Evolutionary conservation across 1,139 yeast species (phyloP).

Genomic region (Hyphopichia burtonii): DNA sequence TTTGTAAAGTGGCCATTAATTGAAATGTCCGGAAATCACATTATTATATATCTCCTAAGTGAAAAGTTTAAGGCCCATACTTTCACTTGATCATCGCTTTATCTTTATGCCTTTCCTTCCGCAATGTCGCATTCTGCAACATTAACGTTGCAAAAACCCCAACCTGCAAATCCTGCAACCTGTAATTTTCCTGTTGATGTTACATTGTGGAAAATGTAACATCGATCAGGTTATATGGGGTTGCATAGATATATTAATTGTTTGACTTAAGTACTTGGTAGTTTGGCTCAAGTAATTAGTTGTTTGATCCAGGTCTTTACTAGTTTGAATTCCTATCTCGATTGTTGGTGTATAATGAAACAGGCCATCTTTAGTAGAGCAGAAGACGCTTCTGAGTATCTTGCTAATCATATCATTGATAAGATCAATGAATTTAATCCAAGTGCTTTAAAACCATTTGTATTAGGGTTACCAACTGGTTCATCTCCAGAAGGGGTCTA

Average conservation of each 20-base stretch:
- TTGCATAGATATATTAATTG: too few relatives aligned
- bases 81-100: too few relatives aligned
- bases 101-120: too few relatives aligned
- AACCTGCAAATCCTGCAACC: neutral
- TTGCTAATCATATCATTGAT: conserved; percentile 49
- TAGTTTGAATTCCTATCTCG: too few relatives aligned
- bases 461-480: conserved; percentile 64
- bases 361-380: conserved; percentile 39
- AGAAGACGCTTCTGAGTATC: conserved; percentile 48
- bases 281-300: too few relatives aligned
- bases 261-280: too few relatives aligned
- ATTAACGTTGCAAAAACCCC: neutral
- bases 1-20: too few relatives aligned
- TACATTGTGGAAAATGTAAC: neutral
- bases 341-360: too few relatives aligned
- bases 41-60: too few relatives aligned
- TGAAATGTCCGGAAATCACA: neutral
- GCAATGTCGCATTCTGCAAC: neutral
- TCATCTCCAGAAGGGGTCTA: conserved; percentile 65
- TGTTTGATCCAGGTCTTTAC: too few relatives aligned
- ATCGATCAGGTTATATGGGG: neutral
- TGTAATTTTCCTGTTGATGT: neutral
- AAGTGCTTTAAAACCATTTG: conserved; percentile 50
- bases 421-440: conserved; percentile 49
- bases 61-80: too few relatives aligned